phyloP scores from a whole-genome alignment of 2,329 filamentous ascomycete species.

The Aspergillus sp. region DNA sequence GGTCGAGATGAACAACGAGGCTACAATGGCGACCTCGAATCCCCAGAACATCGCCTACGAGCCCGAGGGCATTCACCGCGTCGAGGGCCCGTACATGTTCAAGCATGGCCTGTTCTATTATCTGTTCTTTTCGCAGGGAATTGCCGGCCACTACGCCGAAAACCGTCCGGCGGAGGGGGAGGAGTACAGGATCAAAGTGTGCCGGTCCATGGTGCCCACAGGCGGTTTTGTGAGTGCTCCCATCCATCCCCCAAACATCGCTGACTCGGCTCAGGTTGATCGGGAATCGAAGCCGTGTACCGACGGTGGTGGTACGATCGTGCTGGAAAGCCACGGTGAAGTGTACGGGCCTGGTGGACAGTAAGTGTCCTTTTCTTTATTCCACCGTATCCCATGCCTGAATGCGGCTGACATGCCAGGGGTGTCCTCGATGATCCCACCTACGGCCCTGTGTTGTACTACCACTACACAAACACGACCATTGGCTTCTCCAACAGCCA shows the following conservation, averaged over 20 bases:
- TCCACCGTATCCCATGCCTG: no score
- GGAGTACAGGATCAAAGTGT: conserved; percentile 61
- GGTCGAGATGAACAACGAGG: conserved; percentile 38
- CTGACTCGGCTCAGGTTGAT: conserved; percentile 34
- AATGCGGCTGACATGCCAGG: conserved; percentile 8
- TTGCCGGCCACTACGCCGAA: conserved; percentile 51
- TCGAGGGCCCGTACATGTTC: conserved; percentile 51
- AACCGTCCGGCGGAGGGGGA: conserved; percentile 43
- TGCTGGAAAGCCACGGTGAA: conserved; percentile 50
- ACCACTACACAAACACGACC: conserved; percentile 48
- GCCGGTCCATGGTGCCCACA: conserved; percentile 45
- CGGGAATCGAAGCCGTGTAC: conserved; percentile 45
- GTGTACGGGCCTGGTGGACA: conserved; percentile 60
- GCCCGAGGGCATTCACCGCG: conserved; percentile 40
- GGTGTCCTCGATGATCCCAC: conserved; percentile 15
- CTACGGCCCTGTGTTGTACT: conserved; percentile 47
- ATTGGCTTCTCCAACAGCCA: background rate
- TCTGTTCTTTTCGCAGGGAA: conserved; percentile 53
- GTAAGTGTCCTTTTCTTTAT: conserved; percentile 35
- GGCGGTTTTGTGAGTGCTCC: conserved; percentile 42
- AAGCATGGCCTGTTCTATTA: conserved; percentile 52
- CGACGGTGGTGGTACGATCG: conserved; percentile 49
- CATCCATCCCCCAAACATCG: background rate
- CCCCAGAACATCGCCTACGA: conserved; percentile 48
- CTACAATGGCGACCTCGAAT: conserved; percentile 20